These are phyloP conservation scores for Haplosporangium gracile DNA, from an alignment of 192 early-diverging fungal species.

Conservation along the genomic window DNA sequence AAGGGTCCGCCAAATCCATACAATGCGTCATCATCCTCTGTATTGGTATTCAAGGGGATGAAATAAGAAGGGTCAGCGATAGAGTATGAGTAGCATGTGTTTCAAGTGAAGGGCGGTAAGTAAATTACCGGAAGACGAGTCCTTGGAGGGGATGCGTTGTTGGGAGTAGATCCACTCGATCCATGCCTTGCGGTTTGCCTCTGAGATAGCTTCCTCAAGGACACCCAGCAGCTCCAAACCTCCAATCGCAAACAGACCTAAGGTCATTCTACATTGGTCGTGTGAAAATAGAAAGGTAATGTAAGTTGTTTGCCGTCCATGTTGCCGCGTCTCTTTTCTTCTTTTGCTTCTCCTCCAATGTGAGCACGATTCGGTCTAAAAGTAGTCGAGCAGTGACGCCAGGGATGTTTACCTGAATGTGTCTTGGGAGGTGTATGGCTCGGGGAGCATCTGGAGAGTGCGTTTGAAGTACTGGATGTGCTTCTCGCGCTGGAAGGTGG, in stretches of 20 bases:
- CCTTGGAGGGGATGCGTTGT: constrained; percentile 72
- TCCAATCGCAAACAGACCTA: constrained; percentile 86
- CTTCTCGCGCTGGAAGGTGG: constrained; percentile 48
- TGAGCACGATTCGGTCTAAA: too few species aligned
- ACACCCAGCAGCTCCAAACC: constrained; percentile 85
- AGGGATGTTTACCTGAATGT: constrained; percentile 69
- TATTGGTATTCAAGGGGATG: neutral
- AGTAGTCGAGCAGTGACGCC: too few species aligned
- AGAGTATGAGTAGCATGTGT: too few species aligned
- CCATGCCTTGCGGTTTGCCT: constrained; percentile 72
- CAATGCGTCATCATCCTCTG: constrained; percentile 49
- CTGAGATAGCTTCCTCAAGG: constrained; percentile 67
- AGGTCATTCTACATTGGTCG: constrained; percentile 77
- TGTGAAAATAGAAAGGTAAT: neutral
- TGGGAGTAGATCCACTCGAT: constrained; percentile 98
- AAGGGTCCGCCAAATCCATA: constrained; percentile 84
- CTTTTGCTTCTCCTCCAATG: neutral
- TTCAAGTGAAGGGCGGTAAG: neutral
- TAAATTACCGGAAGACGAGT: neutral
- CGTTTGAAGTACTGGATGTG: constrained; percentile 82
- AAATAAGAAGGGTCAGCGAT: too few species aligned
- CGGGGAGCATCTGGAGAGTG: constrained; percentile 78
- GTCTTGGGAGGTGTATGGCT: constrained; percentile 77
- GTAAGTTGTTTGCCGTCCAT: neutral
- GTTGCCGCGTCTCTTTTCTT: neutral